Percentiles rank a stretch among this genome's conserved stretches.
Conservation (phyloP, 208 protist species). For the Leishmania tarentolae region DNA sequence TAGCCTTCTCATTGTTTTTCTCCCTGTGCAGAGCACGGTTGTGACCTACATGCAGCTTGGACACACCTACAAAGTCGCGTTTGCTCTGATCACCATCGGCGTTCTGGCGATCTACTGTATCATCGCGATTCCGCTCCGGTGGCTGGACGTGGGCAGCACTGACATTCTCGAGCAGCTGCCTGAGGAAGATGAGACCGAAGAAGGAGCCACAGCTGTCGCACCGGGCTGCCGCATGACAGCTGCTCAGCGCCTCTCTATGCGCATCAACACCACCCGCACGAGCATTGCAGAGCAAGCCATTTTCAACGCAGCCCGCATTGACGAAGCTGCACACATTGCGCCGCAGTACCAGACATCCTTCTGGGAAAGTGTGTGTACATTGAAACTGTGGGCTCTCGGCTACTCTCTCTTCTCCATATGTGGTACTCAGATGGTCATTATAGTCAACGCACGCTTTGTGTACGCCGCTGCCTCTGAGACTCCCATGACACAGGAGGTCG, state of each 20-base stretch:
- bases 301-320: conserved; percentile 17
- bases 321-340: conserved; percentile 51
- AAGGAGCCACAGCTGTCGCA: background rate
- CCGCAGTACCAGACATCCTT: conserved; percentile 81
- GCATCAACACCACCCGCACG: conserved; percentile 29
- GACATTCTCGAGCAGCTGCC: conserved; percentile 21
- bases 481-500: conserved; percentile 39
- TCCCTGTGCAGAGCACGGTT: conserved; percentile 59
- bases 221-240: conserved; percentile 16
- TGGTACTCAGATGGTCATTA: conserved; percentile 66
- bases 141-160: conserved; percentile 47
- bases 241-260: conserved; percentile 35
- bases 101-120: conserved; percentile 36
- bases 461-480: conserved; percentile 58
- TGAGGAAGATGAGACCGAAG: background rate
- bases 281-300: conserved; percentile 37
- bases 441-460: conserved; percentile 78
- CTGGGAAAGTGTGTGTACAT: conserved; percentile 33
- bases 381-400: conserved; percentile 54
- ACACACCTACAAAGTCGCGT: conserved; percentile 28
- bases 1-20: conserved; percentile 58
- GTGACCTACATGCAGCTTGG: conserved; percentile 43
- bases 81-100: conserved; percentile 47
- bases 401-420: conserved; percentile 47
- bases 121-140: conserved; percentile 60